A percentile compares a stretch with the other conserved stretches of the same genome.
Conservation (phyloP, 192 early-diverging fungal genomes). For the Spizellomyces sp. region DNA sequence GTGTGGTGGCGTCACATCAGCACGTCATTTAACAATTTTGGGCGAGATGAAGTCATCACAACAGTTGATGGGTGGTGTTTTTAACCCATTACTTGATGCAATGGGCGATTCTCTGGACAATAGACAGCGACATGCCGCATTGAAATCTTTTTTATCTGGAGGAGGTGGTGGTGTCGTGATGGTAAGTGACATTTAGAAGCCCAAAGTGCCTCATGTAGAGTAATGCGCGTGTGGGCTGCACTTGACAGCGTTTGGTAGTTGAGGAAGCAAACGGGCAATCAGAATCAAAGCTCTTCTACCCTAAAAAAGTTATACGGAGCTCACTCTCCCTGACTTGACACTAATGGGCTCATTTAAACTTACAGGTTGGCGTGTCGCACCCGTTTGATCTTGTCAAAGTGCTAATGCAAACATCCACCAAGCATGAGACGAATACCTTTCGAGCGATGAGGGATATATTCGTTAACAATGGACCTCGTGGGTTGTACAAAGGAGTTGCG, state of each 20-base stretch:
- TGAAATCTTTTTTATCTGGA: conserved; percentile 88
- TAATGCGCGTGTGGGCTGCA: too few relatives aligned
- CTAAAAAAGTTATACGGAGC: background rate
- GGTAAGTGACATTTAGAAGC: conserved; percentile 36
- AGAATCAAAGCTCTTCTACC: background rate
- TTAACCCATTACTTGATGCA: too few relatives aligned
- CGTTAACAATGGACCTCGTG: conserved; percentile 77
- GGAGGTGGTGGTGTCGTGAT: conserved; percentile 82
- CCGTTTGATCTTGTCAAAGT: conserved; percentile 94
- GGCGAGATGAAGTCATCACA: too few relatives aligned
- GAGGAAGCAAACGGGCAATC: too few relatives aligned
- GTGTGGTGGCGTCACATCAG: too few relatives aligned
- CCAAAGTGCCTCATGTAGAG: too few relatives aligned
- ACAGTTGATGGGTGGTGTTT: too few relatives aligned
- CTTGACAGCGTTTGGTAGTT: too few relatives aligned
- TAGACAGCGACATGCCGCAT: conserved; percentile 6
- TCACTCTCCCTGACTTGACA: background rate
- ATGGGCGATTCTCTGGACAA: too few relatives aligned
- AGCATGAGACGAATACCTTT: conserved; percentile 48
- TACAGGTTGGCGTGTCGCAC: conserved; percentile 48
- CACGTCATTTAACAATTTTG: too few relatives aligned
- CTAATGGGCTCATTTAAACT: too few relatives aligned
- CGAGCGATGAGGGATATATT: conserved; percentile 79
- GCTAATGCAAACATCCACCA: conserved; percentile 86
- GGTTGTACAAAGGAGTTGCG: conserved; percentile 91